Evolutionary conservation across 805 yeast species (phyloP).

Genomic region (Saccharomyces mikatae): DNA sequence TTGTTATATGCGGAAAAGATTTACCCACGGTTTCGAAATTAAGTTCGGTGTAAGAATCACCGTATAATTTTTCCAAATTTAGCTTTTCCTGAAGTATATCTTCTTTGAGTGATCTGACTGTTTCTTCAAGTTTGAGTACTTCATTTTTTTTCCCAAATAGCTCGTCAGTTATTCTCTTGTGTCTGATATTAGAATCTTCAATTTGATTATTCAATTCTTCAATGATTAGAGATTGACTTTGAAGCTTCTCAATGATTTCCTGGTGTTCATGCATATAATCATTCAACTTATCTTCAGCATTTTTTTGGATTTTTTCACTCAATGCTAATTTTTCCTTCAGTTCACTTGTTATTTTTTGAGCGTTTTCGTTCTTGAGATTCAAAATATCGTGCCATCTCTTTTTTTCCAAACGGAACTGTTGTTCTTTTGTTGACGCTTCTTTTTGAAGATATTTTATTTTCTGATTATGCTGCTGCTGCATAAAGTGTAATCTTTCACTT

Average conservation of each 20-base stretch:
- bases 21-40: background rate
- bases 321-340: background rate
- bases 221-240: background rate
- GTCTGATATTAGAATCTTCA: background rate
- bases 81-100: background rate
- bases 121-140: background rate
- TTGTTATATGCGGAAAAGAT: background rate
- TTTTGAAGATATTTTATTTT: background rate
- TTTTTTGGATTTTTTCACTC: background rate
- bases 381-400: background rate
- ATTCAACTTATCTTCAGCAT: background rate
- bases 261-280: background rate
- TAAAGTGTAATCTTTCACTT: background rate
- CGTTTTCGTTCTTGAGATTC: background rate
- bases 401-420: background rate
- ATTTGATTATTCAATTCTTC: background rate
- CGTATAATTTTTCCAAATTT: background rate
- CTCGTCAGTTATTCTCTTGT: background rate
- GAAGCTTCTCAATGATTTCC: background rate
- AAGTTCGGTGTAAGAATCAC: background rate
- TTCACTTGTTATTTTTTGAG: background rate
- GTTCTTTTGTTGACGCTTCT: background rate
- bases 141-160: background rate
- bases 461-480: background rate
- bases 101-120: background rate